Evolutionary conservation across 2,329 filamentous ascomycete species (phyloP).

Genomic region (Scedosporium minutisporum): DNA sequence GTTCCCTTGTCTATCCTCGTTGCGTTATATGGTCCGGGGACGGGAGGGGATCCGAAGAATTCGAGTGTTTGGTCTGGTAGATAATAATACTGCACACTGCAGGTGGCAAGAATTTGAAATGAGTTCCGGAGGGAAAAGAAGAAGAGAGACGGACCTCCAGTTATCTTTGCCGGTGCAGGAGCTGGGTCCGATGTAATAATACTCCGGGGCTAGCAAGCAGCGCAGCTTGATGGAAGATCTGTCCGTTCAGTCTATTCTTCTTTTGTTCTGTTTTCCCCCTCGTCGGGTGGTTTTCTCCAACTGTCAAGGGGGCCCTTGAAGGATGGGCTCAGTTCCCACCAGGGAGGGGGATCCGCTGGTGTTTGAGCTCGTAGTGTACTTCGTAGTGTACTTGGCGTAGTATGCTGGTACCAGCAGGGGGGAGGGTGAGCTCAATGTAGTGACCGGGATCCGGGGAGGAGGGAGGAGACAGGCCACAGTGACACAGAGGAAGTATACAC

Average conservation of each 20-base stretch:
- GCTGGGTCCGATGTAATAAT: background rate
- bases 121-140: background rate
- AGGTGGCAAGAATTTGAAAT: conserved; percentile 1
- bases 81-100: background rate
- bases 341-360: background rate
- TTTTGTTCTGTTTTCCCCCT: background rate
- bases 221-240: background rate
- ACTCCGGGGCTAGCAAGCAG: background rate
- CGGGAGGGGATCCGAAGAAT: conserved; percentile 3
- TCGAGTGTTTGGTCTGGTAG: conserved; percentile 1
- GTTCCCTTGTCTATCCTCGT: background rate
- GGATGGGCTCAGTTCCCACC: background rate
- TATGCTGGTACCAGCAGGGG: background rate
- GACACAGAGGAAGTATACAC: background rate
- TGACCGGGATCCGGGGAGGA: conserved; percentile 5
- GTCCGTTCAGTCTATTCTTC: background rate
- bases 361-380: background rate
- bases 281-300: background rate
- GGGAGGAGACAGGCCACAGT: background rate
- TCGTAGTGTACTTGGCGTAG: background rate
- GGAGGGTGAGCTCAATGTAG: background rate
- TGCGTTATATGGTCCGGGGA: background rate
- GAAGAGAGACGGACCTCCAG: background rate
- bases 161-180: background rate
- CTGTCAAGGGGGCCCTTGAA: background rate